Evolutionary conservation across 768 basidiomycete species (phyloP).

Genomic region (Sporobolomyces phaffii): DNA sequence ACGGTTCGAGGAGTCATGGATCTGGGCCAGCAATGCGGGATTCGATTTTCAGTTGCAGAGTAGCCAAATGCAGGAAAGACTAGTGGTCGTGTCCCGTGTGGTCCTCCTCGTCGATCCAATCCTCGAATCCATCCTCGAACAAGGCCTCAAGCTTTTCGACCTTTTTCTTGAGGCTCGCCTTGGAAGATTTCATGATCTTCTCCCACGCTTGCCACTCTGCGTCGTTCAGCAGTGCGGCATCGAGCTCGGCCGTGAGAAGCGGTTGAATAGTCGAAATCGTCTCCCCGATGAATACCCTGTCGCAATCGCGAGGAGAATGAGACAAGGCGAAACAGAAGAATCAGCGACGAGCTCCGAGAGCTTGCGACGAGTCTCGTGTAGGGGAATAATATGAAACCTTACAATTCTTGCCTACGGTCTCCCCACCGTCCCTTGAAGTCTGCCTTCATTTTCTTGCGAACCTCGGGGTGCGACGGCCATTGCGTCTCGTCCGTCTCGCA

Average conservation of each 20-base stretch:
- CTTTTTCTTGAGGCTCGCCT: constrained; percentile 31
- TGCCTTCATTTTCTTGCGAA: constrained; percentile 41
- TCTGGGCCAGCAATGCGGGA: no score
- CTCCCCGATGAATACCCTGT: constrained; percentile 42
- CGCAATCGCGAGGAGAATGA: no score
- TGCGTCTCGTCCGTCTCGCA: constrained; percentile 39
- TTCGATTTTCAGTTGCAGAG: no score
- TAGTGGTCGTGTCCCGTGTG: constrained; percentile 21
- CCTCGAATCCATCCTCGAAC: constrained; percentile 46
- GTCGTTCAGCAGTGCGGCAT: constrained; percentile 43
- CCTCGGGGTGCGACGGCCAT: constrained; percentile 43
- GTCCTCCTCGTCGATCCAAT: constrained; percentile 28
- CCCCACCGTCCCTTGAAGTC: constrained; percentile 47
- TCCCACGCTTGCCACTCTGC: constrained; percentile 40
- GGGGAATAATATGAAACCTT: no score
- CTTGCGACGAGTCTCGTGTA: no score
- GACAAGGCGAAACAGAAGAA: constrained; percentile 9
- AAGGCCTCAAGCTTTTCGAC: constrained; percentile 41
- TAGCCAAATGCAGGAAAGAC: no score
- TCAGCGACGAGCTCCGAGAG: not conserved
- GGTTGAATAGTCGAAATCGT: constrained; percentile 27
- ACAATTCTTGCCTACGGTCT: constrained; percentile 43
- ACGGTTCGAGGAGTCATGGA: no score
- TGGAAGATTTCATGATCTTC: constrained; percentile 27
- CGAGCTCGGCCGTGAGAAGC: constrained; percentile 42